These are phyloP conservation scores for Chrysosporium keratinophilum DNA, from an alignment of 2,329 filamentous ascomycete species.

Conservation along the genomic window DNA sequence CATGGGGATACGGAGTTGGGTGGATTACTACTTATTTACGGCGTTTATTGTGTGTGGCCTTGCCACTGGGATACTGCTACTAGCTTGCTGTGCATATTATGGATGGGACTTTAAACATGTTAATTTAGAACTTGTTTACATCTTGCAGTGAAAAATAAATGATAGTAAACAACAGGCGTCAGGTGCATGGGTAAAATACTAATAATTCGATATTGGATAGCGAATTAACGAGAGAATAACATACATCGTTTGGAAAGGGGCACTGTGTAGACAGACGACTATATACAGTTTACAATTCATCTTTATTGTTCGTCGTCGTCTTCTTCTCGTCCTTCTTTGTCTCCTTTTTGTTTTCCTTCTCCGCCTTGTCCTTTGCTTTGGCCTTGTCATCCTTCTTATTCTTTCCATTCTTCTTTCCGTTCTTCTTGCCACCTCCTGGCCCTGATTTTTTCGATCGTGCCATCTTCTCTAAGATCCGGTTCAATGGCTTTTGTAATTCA, in stretches of 20 bases:
- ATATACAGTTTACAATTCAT: conserved; percentile 16
- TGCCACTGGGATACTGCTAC: too few species aligned
- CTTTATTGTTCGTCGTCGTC: conserved; percentile 15
- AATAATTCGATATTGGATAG: too few species aligned
- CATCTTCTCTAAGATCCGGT: conserved; percentile 60
- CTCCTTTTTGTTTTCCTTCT: conserved; percentile 20
- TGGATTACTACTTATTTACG: neutral
- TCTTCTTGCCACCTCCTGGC: conserved; percentile 19
- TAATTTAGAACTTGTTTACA: too few species aligned
- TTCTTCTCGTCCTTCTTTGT: conserved; percentile 19
- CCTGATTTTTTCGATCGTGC: conserved; percentile 27
- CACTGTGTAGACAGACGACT: neutral
- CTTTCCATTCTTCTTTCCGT: conserved; percentile 18
- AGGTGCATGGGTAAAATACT: too few species aligned
- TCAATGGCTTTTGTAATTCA: conserved; percentile 59
- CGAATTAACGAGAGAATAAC: neutral
- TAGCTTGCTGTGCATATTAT: too few species aligned
- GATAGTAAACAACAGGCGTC: too few species aligned
- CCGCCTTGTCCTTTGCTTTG: conserved; percentile 19
- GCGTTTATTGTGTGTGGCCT: too few species aligned
- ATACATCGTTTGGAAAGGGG: neutral
- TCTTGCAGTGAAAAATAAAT: too few species aligned
- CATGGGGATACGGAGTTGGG: neutral
- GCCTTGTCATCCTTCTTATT: conserved; percentile 23
- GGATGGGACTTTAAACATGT: too few species aligned